Conservation (phyloP, 768 basidiomycete species). For the Pleurotus salmoneostramineus region DNA sequence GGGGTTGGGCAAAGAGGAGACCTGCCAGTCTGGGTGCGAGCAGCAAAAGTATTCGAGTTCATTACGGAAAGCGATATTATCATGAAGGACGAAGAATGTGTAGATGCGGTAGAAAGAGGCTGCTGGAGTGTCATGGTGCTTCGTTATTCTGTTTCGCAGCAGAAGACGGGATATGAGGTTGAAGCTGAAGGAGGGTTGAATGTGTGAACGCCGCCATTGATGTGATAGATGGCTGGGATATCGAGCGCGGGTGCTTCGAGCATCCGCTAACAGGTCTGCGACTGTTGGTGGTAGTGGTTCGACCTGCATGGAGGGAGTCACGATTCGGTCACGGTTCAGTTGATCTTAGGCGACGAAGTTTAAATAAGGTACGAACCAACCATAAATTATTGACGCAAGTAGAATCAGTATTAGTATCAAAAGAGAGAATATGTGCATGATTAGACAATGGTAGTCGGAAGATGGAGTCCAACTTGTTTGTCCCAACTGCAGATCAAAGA, state of each 20-base stretch:
- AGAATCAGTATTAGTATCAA: too few species aligned
- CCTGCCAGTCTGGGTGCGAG: conserved; percentile 14
- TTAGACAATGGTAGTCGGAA: too few species aligned
- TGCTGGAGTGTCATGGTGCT: conserved; percentile 6
- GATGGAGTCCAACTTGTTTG: too few species aligned
- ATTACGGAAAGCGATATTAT: conserved; percentile 22
- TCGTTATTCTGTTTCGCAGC: background rate
- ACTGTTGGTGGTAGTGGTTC: background rate
- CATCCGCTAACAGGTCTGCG: background rate
- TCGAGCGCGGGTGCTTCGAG: background rate
- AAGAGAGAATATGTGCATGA: too few species aligned
- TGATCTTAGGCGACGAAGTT: too few species aligned
- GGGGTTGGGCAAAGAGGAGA: conserved; percentile 15
- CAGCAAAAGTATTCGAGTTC: conserved; percentile 29
- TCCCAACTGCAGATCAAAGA: too few species aligned
- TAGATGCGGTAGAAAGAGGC: conserved; percentile 31
- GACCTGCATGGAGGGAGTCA: too few species aligned
- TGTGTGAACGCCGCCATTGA: background rate
- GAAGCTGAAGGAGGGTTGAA: background rate
- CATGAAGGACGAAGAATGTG: conserved; percentile 22
- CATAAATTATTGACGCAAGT: too few species aligned
- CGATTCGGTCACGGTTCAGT: too few species aligned
- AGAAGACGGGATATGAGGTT: background rate
- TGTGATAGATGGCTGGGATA: background rate
- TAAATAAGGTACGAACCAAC: too few species aligned